Evolutionary conservation across 1,139 yeast genomes (phyloP), one percentile per base, ranked within the genome.

Genomic region (Kodamaea ohmeri): DNA sequence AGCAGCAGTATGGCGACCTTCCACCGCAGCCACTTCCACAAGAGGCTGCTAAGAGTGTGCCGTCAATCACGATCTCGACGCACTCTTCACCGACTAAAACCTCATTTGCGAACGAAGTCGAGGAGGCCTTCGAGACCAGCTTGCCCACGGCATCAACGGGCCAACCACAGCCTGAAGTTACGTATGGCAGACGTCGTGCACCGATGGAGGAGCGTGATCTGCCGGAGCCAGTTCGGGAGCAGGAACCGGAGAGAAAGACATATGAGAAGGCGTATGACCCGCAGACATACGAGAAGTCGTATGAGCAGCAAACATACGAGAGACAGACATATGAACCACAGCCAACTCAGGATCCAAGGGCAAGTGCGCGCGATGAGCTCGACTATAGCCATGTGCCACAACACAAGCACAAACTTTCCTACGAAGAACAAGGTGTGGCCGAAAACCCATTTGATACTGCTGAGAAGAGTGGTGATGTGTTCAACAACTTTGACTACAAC

Each of bases 121-220:
- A 46, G n/a, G 63, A 57, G 25, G 55, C 45, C 1, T 60, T 45
- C 41, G 51, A 48, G 5, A 31, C 52, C 3, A 61, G 50, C 41
- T 56, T 70, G 28, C 73, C 74, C 11, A 69, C 75, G 1, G 58
- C 61, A 22, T 58, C 58, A 9, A 51, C 61, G 2, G 62, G 64
- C 38, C 50, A 56, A 36, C 54, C 49, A 43, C 75, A 70, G 46
- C 55, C 56, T 32, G 65, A 65, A 13, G 55, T 63, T 13, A 63
- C 59, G 9, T 54, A 60, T 21, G 65, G 69, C 6, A 42, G 50
- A 9, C 53, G 61, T 41, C 19, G 17, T 16, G 25, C 11, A 6
- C 25, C 6, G 8, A 11, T 4, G 3, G 33, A 12, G 5, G 22
- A 30, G 16, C 29, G 29, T 18, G 17, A 4, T 12, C 39, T 28